These are phyloP conservation scores for Backusella macrospora DNA, from an alignment of 192 early-diverging fungal species.

Conservation along the genomic window DNA sequence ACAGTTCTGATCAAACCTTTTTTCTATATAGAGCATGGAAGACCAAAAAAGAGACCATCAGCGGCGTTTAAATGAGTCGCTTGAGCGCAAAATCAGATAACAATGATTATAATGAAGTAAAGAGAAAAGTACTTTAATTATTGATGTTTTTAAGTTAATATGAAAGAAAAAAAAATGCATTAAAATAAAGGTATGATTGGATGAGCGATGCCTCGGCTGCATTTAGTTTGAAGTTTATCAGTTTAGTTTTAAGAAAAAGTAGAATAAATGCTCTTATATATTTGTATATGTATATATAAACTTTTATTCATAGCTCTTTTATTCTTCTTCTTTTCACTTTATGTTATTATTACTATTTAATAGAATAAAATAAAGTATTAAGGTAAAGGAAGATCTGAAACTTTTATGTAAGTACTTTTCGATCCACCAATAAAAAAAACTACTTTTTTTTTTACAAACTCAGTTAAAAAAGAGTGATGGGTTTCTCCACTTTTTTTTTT, in stretches of 20 bases:
- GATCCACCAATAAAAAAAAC: background rate
- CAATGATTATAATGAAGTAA: too few relatives aligned
- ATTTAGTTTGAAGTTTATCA: background rate
- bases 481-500: conserved; percentile 12
- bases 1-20: background rate
- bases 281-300: too few relatives aligned
- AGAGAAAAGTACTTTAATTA: too few relatives aligned
- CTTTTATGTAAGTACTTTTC: background rate
- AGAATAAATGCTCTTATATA: background rate
- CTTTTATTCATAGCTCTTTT: too few relatives aligned
- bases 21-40: background rate
- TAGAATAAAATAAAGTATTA: background rate
- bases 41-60: background rate
- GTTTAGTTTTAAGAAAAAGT: background rate
- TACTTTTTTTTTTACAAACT: background rate
- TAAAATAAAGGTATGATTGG: too few relatives aligned
- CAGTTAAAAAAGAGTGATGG: background rate
- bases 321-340: background rate
- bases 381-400: background rate
- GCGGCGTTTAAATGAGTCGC: background rate
- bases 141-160: too few relatives aligned
- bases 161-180: too few relatives aligned
- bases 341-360: background rate
- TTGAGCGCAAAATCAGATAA: background rate
- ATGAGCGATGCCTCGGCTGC: background rate